Base-by-base conservation (phyloP, 1,139 yeast genomes). In the Taphrina wiesneri region DNA sequence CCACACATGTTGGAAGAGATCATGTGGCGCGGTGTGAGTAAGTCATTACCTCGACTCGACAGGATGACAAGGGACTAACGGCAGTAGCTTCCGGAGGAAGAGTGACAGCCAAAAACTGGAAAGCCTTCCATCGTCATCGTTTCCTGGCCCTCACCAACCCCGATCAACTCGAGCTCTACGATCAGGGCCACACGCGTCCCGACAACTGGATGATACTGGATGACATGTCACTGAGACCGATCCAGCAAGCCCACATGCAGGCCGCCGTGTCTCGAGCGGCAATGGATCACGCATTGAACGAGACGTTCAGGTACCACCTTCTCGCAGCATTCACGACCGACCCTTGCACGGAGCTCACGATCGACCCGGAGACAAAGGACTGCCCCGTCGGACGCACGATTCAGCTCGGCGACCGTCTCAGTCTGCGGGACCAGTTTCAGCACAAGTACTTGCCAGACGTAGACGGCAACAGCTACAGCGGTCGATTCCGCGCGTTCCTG, bases 401-500 rank as follows among this genome's bases (percentile, higher is more conserved):
- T 23, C 15, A 7, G 21, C 17, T 49, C 11, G 54, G 54, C 11
- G 36, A 49, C 36, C 54, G 54, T 9, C 36, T 26, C 17, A 5
- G 19, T n/a, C 32, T 56, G 9, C 25, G 7, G 13, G 36, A 43
- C 4, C 47, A 56, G 19, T 70, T 70, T 65, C 23, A 56, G 21
- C 47, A 69, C 57, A 70, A 70, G 53, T 69, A 53, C 45, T 63
- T 70, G 39, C 59, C 70, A 21, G 72, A 70, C 47, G 32, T 70
- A 43, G 72, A 70, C 54, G 72, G 72, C 15, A 70, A 69, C 45
- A 57, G 68, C 32, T 67, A 67, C 51, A 70, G 72, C 5, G 69
- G 70, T 3, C 63, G 72, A 6, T 70, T 51, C 51, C 65, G 68
- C 54, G 68, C 71, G 11, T 68, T 70, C 41, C 54, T 70, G 49